Evolutionary conservation across 176 grass and related monocot species (phyloP).

Genomic region (Oryza brachyantha): DNA sequence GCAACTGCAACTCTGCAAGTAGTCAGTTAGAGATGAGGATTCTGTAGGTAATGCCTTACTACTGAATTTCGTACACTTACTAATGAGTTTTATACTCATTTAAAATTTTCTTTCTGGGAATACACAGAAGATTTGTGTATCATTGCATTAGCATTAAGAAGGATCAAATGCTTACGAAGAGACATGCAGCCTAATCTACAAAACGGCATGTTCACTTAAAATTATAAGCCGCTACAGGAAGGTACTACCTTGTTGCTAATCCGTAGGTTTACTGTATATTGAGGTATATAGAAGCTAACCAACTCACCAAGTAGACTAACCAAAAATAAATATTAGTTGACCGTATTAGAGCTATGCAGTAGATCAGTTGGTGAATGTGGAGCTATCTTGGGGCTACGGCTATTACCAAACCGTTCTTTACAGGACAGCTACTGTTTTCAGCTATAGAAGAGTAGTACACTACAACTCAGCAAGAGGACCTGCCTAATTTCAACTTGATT

Average conservation of each 20-base stretch:
- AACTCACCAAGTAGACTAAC: not conserved
- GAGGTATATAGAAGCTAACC: not conserved
- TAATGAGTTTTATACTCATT: not conserved
- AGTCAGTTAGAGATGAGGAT: not conserved
- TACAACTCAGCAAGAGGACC: not conserved
- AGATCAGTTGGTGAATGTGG: not conserved
- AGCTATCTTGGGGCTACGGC: not conserved
- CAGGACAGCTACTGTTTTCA: not conserved
- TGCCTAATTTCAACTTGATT: not conserved
- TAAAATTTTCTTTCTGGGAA: not conserved
- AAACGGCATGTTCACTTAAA: not conserved
- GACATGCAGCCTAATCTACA: not conserved
- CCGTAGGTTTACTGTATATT: not conserved
- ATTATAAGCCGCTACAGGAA: not conserved
- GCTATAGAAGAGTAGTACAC: not conserved
- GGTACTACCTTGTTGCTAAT: not conserved
- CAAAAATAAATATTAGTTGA: not conserved
- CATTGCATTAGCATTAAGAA: not conserved
- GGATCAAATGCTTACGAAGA: not conserved
- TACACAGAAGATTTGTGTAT: not conserved
- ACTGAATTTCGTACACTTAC: not conserved
- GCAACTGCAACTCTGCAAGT: not conserved
- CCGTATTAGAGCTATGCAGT: not conserved
- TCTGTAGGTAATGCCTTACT: constrained; percentile 4
- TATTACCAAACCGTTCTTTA: not conserved